These are phyloP conservation scores for Elaphomyces granulatus DNA, from an alignment of 495 filamentous ascomycete species.

Conservation along the genomic window DNA sequence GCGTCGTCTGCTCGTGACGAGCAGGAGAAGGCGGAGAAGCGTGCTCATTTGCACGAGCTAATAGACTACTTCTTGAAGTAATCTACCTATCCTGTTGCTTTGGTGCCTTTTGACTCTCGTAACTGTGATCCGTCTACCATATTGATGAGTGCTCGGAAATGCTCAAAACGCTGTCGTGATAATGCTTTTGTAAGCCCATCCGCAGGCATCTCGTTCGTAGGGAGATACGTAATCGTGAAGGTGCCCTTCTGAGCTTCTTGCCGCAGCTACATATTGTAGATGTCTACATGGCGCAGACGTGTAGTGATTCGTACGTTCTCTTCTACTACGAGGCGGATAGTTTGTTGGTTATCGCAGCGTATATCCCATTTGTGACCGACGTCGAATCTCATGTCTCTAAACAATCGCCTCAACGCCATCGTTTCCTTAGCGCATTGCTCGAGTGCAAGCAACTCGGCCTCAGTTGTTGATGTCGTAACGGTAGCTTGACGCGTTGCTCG, in stretches of 20 bases:
- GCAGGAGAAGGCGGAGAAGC: too few relatives aligned
- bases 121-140: too few relatives aligned
- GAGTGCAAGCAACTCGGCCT: background rate
- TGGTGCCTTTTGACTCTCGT: background rate
- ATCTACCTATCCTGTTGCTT: too few relatives aligned
- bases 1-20: too few relatives aligned
- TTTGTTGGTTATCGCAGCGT: background rate
- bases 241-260: background rate
- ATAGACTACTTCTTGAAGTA: too few relatives aligned
- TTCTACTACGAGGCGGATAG: background rate
- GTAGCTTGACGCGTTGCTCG: conserved; percentile 4
- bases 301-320: too few relatives aligned
- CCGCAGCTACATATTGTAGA: background rate
- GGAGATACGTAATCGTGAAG: too few relatives aligned
- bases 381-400: background rate
- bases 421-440: too few relatives aligned
- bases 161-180: too few relatives aligned
- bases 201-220: background rate
- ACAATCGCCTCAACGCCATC: background rate
- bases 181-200: background rate
- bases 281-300: too few relatives aligned
- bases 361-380: background rate
- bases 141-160: too few relatives aligned
- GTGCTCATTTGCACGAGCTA: too few relatives aligned
- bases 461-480: conserved; percentile 2